A percentile compares a stretch with the other conserved stretches of the same genome.
Evolutionary conservation across 768 basidiomycete genomes (phyloP).

Genomic region (Floccularia luteovirens): DNA sequence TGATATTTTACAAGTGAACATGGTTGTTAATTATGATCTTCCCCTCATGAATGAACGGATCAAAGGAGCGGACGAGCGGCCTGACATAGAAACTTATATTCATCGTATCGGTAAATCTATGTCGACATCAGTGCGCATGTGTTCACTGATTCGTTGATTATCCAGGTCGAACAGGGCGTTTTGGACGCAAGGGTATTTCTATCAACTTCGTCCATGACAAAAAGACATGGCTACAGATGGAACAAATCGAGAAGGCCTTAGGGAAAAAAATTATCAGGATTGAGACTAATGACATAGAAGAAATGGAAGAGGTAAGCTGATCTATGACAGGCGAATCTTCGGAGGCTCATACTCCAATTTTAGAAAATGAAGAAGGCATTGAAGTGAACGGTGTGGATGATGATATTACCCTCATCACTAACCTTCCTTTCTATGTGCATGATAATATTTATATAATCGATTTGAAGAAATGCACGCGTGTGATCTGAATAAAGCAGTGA

Average conservation of each 20-base stretch:
- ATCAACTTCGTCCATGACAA: constrained; percentile 96
- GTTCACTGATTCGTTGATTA: background rate
- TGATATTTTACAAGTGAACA: constrained; percentile 98
- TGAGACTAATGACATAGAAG: constrained; percentile 84
- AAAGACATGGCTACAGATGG: constrained; percentile 83
- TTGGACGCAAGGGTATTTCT: constrained; percentile 94
- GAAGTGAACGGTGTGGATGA: constrained; percentile 35
- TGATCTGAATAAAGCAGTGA: background rate
- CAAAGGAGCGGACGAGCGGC: constrained; percentile 38
- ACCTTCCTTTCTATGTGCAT: background rate
- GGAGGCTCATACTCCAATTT: background rate
- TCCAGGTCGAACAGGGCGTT: constrained; percentile 92
- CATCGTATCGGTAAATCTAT: constrained; percentile 82
- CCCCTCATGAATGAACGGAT: constrained; percentile 76
- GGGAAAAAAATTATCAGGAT: constrained; percentile 78
- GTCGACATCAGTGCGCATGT: background rate
- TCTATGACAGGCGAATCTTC: background rate
- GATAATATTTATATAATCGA: background rate
- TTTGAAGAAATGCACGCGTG: background rate
- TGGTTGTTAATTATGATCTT: constrained; percentile 99
- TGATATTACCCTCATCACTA: background rate
- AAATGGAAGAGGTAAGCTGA: constrained; percentile 80
- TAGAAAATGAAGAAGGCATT: constrained; percentile 80
- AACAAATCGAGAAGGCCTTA: constrained; percentile 76
- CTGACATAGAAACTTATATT: constrained; percentile 95